Percentiles rank a stretch among this genome's conserved stretches.
phyloP scores from a whole-genome alignment of 495 filamentous ascomycete species.

The Hypoxylon cercidicola region DNA sequence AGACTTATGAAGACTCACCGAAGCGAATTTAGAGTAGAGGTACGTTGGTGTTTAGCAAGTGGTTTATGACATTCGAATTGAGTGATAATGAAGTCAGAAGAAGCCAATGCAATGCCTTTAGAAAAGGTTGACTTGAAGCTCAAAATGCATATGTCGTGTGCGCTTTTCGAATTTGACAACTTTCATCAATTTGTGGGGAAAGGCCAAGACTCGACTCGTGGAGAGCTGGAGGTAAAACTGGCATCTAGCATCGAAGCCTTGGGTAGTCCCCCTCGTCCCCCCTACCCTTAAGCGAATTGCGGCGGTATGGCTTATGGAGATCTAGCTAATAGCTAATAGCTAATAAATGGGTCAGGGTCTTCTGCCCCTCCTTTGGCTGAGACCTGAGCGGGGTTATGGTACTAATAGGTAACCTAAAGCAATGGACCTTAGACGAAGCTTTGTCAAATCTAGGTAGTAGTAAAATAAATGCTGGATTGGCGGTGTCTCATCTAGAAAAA shows the following conservation, averaged over 20 bases:
- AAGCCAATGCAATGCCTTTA: conserved; percentile 26
- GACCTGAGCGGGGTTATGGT: conserved; percentile 26
- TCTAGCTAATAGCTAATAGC: neutral
- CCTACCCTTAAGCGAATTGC: conserved; percentile 17
- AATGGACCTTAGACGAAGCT: neutral
- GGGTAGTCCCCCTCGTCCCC: neutral
- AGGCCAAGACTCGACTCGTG: conserved; percentile 23
- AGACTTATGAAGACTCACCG: conserved; percentile 28
- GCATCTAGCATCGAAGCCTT: too few species aligned
- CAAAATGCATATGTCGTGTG: conserved; percentile 40
- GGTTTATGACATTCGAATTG: conserved; percentile 17
- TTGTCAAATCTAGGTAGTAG: neutral
- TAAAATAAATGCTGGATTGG: conserved; percentile 2
- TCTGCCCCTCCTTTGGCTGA: conserved; percentile 26
- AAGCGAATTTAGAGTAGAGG: neutral
- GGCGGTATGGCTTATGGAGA: neutral
- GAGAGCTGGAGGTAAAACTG: conserved; percentile 5
- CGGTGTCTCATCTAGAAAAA: conserved; percentile 5
- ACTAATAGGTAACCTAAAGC: conserved; percentile 3
- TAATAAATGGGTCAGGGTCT: neutral
- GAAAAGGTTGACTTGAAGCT: conserved; percentile 31
- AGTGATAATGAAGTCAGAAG: conserved; percentile 6
- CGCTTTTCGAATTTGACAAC: conserved; percentile 46
- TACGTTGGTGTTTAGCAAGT: neutral
- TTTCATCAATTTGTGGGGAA: conserved; percentile 49